Evolutionary conservation across 2,329 filamentous ascomycete genomes (phyloP).

Genomic region (Aspergillus fumigatus): DNA sequence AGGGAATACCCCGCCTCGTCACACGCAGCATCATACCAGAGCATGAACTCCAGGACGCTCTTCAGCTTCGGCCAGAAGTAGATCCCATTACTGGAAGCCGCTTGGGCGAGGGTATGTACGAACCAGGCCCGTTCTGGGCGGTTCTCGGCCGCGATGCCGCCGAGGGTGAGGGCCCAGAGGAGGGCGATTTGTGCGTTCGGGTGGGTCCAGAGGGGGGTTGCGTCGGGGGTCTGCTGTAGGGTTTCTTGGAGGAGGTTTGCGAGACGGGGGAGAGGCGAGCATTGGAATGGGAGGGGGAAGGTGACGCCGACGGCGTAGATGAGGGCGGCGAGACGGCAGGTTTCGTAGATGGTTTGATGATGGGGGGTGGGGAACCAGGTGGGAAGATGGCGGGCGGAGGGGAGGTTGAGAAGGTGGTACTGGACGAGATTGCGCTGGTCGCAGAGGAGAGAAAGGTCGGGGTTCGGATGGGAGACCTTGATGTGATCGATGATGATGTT

Average conservation of each 20-base stretch:
- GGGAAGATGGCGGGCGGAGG: constrained; percentile 19
- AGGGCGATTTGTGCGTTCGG: constrained; percentile 21
- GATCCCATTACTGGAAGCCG: constrained; percentile 16
- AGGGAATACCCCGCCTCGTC: constrained; percentile 25
- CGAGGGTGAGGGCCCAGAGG: constrained; percentile 35
- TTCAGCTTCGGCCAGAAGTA: constrained; percentile 25
- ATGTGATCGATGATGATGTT: constrained; percentile 23
- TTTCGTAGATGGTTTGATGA: constrained; percentile 28
- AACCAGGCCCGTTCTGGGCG: constrained; percentile 31
- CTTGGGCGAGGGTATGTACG: constrained; percentile 20
- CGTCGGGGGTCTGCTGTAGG: constrained; percentile 18
- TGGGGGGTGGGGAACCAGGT: constrained; percentile 15
- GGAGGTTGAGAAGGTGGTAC: constrained; percentile 30
- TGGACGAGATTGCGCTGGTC: constrained; percentile 40
- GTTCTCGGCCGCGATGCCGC: constrained; percentile 35
- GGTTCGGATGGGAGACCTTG: constrained; percentile 6
- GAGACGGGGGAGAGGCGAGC: constrained; percentile 30
- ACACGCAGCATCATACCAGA: constrained; percentile 35
- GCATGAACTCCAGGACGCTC: constrained; percentile 20
- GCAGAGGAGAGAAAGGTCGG: constrained; percentile 22
- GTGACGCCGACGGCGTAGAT: constrained; percentile 37
- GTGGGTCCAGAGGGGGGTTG: constrained; percentile 23
- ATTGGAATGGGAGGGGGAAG: constrained; percentile 37
- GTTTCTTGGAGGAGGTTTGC: constrained; percentile 22
- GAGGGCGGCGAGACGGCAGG: constrained; percentile 32